Percentiles rank a stretch among this genome's conserved stretches.
Conservation (phyloP, 106 monocot species). For the Allium cepa region DNA sequence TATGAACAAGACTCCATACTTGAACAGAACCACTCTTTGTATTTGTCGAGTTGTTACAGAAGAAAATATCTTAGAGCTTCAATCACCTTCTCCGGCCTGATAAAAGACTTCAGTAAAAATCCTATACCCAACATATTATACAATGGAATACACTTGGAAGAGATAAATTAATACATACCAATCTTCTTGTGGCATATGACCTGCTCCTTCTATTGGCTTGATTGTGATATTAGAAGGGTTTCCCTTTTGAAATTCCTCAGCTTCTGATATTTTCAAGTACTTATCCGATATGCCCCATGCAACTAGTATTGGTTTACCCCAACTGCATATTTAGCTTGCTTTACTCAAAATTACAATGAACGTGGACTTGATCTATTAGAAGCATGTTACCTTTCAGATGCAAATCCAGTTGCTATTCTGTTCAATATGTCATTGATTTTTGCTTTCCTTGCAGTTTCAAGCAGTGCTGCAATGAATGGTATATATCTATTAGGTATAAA, state of each 20-base stretch:
- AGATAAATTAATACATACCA: conserved; percentile 33
- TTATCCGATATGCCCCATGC: conserved; percentile 67
- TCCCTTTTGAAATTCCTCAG: conserved; percentile 57
- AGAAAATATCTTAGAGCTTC: conserved; percentile 47
- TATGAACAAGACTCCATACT: neutral
- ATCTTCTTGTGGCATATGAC: conserved; percentile 99
- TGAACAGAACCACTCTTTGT: neutral
- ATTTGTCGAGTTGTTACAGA: neutral
- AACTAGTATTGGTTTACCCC: conserved; percentile 51
- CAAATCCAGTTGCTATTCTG: conserved; percentile 72
- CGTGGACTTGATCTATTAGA: too few species aligned
- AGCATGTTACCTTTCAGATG: conserved; percentile 39
- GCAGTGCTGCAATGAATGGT: conserved; percentile 39
- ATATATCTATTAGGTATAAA: too few species aligned
- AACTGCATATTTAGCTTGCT: conserved; percentile 19
- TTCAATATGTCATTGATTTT: conserved; percentile 63
- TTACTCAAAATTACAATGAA: neutral
- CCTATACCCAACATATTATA: neutral
- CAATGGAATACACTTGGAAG: neutral
- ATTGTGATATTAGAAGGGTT: conserved; percentile 54
- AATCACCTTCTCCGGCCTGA: conserved; percentile 94
- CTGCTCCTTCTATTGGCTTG: conserved; percentile 81
- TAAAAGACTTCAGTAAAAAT: conserved; percentile 7
- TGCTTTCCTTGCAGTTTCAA: conserved; percentile 93
- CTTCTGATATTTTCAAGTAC: conserved; percentile 37